Evolutionary conservation across 208 protist species (phyloP), one percentile per base, ranked within the genome.

Genomic region (Leishmania arabica): DNA sequence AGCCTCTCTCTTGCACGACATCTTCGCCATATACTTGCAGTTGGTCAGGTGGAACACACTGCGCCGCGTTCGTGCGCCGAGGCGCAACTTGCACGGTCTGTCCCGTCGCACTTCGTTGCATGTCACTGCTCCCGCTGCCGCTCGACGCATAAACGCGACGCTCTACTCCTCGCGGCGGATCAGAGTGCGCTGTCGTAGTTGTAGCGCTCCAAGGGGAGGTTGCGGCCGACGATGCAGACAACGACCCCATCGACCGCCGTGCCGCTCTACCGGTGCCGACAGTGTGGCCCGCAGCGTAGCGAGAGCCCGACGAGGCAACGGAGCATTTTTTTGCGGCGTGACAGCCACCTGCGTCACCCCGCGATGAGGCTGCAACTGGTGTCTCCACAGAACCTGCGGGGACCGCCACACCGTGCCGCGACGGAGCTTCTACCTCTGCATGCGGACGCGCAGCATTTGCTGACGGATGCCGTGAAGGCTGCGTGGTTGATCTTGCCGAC

Each of bases 61-160:
- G 53, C 40, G n/a, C 72, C 34, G 27, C 47, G 62, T 9, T 47
- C 58, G 51, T 27, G 42, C 76, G 47, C 15, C 31, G 45, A 31
- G 47, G 27, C 49, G 40, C 31, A 45, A 27, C 60, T 37, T 60
- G 77, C 45, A 51, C 69, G 17, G 27, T 34, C 45, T 21, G 34
- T 5, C 24, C 42, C 21, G 19, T 73, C 37, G 31, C 56, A 49
- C 37, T 1, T 31, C n/a, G 70, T 19, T 37, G 60, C 11, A 9
- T 9, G 11, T 31, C 34, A 45, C 24, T 49, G 37, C 53, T 34
- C 37, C 27, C 72, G 13, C 31, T 65, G 56, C 56, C 31, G 40
- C 42, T 42, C 56, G 53, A 77, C 74, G 56, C 47, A 51, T 76
- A 64, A 31, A 76, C 69, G 42, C 72, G n/a, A 31, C 60, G 70